Base-by-base conservation (phyloP, 805 yeast species). In the Cyberlindnera misumaiensis region DNA sequence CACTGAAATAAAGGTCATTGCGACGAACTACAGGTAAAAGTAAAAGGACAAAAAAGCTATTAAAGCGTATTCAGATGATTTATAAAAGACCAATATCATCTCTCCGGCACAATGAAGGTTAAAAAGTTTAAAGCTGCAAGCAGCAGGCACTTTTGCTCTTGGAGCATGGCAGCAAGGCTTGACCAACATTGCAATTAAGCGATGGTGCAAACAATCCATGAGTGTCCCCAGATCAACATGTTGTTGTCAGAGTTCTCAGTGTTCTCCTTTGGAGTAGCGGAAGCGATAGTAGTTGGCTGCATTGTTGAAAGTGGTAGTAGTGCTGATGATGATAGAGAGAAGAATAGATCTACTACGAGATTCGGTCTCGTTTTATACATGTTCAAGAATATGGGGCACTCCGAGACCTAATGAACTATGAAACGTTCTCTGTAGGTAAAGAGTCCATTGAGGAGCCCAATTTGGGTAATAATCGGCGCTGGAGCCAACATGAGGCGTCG, bases 231-330 rank as follows among this genome's bases (percentile, higher is more conserved):
- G 12, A 20, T 20, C 24, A 33, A 13, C 16, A 36, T 31, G 22
- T 36, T 20, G 41, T 42, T 42, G 37, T 42, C 46, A 14, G 38
- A 18, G 41, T 40, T 32, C 34, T 42, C 46, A 32, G 36, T 26
- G 35, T 36, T 40, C 11, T 40, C 43, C 36, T 36, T 36, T 36
- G 43, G 43, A 36, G 40, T 35, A 22, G 38, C 43, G 30, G 40
- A 33, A 26, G 43, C 25, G 18, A 25, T 27, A 29, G 37, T 33
- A 16, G 40, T 33, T 33, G 43, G 43, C 34, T 40, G 40, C 43
- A 40, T 40, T 40, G 32, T 33, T 13, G 16, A 18, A 22, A 13
- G 29, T 13, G 9, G 15, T n/a, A 18, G 13, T 15, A 32, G 31
- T 24, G 6, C 24, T 27, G 24, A 6, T 35, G 36, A 11, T 39